Evolutionary conservation across 495 filamentous ascomycete species (phyloP), one percentile per base, ranked within the genome.

Genomic region (Lasiosphaeriaceae sp.): DNA sequence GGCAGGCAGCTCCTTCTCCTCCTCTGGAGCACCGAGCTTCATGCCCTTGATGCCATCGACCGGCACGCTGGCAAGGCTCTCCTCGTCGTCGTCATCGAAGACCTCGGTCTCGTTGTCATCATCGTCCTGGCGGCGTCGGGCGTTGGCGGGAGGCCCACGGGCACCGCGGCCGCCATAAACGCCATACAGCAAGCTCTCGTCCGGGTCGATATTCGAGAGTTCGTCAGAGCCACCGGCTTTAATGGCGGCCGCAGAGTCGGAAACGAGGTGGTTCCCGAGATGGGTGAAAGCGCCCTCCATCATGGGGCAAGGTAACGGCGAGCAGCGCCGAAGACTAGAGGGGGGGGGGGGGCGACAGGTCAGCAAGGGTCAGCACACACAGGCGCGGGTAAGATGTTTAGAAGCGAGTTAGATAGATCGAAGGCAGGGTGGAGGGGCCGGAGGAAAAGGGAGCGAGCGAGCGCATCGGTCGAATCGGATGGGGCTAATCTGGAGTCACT

Each of bases 251-350:
- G 82, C 82, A 21, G 84, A 87, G 68, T 89, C 83, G 60, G 83
- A 88, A 66, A 89, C 83, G 58, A 90, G 78, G 71, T 92, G 87
- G 69, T 91, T 92, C 54, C 87, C 89, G 47, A 94, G 80, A 66
- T 93, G 87, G 53, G 87, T 93, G 66, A 94, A 94, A 54, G 89
- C 88, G 66, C 86, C 88, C 69, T 92, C 88, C 89, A 92, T 92
- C 55, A 56, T 73, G 54, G 58, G 26, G 39, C 43, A 26, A 29
- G 54, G 24, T 48, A 34, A 4, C 31, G 45, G 24, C 60, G 37
- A 44, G 63, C 52, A 45, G 54, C 55, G 52, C 55, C 53, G 57
- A 39, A 41, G 46, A 47, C 60, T 68, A 46, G 43, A 46, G 19
- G n/a, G 2, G 3, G 23, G 39, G 41, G 37, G 43, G n/a, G 50